Percentiles rank a stretch among this genome's conserved stretches.
Conservation (phyloP, 2,329 filamentous ascomycete genomes). For the Davidsoniella eucalypti region DNA sequence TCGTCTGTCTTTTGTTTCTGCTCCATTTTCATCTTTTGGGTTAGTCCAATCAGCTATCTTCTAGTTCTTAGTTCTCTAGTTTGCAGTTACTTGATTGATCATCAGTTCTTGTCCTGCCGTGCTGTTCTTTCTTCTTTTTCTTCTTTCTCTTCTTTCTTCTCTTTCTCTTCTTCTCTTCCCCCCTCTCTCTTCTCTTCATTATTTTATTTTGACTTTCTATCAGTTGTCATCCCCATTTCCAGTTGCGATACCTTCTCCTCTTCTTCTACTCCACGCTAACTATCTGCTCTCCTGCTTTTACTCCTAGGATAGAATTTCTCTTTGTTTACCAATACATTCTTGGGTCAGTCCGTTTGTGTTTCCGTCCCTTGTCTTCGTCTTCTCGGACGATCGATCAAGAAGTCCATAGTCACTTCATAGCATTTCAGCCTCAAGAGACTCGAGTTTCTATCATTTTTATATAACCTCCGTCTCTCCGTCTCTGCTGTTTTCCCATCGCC, state of each 20-base stretch:
- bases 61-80: no score
- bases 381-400: no score
- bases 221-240: neutral
- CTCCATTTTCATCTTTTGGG: slow-evolving; percentile 5
- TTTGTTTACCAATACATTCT: no score
- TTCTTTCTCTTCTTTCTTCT: slow-evolving; percentile 5
- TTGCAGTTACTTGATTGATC: no score
- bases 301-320: no score
- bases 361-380: no score
- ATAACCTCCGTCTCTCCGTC: neutral
- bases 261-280: neutral
- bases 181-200: neutral
- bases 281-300: neutral
- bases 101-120: no score
- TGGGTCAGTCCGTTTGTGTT: no score
- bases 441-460: neutral
- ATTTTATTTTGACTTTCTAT: no score
- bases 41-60: neutral
- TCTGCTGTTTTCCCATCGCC: neutral
- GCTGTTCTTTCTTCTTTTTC: neutral
- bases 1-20: neutral
- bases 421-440: neutral
- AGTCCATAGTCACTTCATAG: no score
- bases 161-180: neutral
- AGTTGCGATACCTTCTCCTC: neutral